Evolutionary conservation across 176 grass and related monocot genomes (phyloP).

Genomic region (Carex pumila): DNA sequence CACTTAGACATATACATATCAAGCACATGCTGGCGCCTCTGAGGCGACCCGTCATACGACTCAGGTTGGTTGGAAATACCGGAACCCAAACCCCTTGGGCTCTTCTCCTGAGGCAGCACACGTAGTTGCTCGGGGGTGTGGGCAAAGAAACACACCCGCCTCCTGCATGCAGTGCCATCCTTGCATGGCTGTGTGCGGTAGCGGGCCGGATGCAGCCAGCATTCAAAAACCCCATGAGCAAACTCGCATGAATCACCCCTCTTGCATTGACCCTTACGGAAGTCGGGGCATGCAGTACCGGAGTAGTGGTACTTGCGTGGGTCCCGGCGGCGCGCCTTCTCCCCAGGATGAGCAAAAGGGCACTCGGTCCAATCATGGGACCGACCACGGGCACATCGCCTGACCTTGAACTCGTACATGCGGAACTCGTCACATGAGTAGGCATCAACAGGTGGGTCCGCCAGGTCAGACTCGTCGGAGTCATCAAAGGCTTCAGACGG

Average conservation of each 20-base stretch:
- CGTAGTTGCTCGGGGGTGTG: conserved; percentile 81
- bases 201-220: conserved; percentile 91
- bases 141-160: conserved; percentile 95
- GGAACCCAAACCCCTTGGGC: conserved; percentile 3
- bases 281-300: conserved; percentile 81
- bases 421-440: conserved; percentile 85
- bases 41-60: conserved; percentile 78
- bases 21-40: conserved; percentile 46
- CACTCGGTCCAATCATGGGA: conserved; percentile 99
- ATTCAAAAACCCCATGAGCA: conserved; percentile 97
- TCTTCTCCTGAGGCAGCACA: conserved; percentile 60
- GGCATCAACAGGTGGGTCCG: conserved; percentile 31
- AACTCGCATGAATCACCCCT: conserved; percentile 84
- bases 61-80: conserved; percentile 13
- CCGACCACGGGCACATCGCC: conserved; percentile 57
- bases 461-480: conserved; percentile 23
- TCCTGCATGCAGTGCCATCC: conserved; percentile 72
- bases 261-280: conserved; percentile 87
- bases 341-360: conserved; percentile 88
- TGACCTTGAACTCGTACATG: conserved; percentile 99
- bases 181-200: conserved; percentile 98
- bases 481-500: conserved; percentile 12
- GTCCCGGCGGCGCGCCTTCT: conserved; percentile 87
- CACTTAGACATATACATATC: conserved; percentile 48
- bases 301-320: conserved; percentile 93